A percentile compares a stretch with the other conserved stretches of the same genome.
Conservation (phyloP, 306 rosid genomes). For the Echinosophora koreensis region DNA sequence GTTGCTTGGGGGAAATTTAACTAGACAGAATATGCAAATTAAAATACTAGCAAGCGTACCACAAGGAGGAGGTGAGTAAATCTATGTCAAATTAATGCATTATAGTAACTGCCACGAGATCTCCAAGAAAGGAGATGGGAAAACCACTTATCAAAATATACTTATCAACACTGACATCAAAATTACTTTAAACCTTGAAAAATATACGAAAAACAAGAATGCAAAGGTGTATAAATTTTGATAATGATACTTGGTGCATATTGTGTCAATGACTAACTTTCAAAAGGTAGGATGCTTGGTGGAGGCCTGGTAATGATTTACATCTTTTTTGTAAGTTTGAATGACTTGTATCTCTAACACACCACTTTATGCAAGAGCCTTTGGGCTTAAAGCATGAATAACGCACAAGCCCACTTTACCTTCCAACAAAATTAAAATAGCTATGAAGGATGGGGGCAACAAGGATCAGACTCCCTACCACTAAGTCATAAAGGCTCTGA, state of each 20-base stretch:
- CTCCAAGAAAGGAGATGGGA: neutral
- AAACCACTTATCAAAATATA: neutral
- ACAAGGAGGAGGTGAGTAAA: neutral
- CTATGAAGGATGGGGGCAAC: neutral
- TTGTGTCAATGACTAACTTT: neutral
- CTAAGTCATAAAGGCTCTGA: neutral
- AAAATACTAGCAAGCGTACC: conserved; percentile 14
- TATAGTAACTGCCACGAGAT: neutral
- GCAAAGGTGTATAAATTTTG: neutral
- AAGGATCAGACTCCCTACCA: neutral
- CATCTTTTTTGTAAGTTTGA: neutral
- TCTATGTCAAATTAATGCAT: neutral
- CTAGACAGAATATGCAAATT: neutral
- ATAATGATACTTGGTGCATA: neutral
- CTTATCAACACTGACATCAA: neutral
- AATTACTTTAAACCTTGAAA: neutral
- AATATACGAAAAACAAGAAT: neutral
- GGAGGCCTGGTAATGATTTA: neutral
- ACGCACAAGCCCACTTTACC: neutral
- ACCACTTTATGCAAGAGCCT: neutral
- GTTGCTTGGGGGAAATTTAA: neutral
- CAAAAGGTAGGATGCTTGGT: neutral
- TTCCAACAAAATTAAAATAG: neutral
- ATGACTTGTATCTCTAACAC: neutral
- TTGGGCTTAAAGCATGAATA: neutral